Conservation (phyloP, 2,329 filamentous ascomycete species). For the Fusarium abutilonis region DNA sequence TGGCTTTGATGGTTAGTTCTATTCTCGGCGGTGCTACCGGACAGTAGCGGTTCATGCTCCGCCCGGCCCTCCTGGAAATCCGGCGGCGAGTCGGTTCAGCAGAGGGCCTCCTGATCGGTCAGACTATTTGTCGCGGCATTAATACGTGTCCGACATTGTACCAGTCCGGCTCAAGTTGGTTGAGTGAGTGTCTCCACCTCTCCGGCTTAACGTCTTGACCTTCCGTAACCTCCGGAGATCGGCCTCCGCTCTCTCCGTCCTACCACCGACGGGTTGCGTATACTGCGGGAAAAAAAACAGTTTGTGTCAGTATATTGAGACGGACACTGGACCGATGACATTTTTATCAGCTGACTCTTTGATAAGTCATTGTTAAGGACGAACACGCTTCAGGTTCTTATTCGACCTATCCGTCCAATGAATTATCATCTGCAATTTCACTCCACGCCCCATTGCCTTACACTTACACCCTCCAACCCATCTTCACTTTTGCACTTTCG, state of each 20-base stretch:
- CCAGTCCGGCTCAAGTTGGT: constrained; percentile 21
- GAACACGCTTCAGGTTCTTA: constrained; percentile 33
- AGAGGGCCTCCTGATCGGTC: constrained; percentile 7
- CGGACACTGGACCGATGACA: constrained; percentile 5
- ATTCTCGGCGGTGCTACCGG: constrained; percentile 20
- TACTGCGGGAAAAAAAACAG: too few relatives aligned
- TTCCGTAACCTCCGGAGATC: constrained; percentile 20
- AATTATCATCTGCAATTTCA: constrained; percentile 7
- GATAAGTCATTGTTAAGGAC: constrained; percentile 18
- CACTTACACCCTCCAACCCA: constrained; percentile 35
- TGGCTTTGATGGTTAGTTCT: constrained; percentile 13
- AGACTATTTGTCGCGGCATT: constrained; percentile 25
- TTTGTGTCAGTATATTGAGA: neutral
- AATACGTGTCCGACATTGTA: constrained; percentile 28
- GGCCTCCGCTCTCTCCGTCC: constrained; percentile 26
- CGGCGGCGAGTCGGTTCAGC: constrained; percentile 26
- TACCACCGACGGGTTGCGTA: constrained; percentile 8
- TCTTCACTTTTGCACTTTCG: constrained; percentile 14
- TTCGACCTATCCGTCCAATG: constrained; percentile 35
- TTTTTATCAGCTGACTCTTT: constrained; percentile 20
- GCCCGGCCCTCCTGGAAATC: constrained; percentile 15
- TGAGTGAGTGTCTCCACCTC: constrained; percentile 32
- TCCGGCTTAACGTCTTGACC: constrained; percentile 22
- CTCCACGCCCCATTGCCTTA: constrained; percentile 31
- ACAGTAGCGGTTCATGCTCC: constrained; percentile 15